Conservation (phyloP, 768 basidiomycete genomes). For the Trametes villosa region DNA sequence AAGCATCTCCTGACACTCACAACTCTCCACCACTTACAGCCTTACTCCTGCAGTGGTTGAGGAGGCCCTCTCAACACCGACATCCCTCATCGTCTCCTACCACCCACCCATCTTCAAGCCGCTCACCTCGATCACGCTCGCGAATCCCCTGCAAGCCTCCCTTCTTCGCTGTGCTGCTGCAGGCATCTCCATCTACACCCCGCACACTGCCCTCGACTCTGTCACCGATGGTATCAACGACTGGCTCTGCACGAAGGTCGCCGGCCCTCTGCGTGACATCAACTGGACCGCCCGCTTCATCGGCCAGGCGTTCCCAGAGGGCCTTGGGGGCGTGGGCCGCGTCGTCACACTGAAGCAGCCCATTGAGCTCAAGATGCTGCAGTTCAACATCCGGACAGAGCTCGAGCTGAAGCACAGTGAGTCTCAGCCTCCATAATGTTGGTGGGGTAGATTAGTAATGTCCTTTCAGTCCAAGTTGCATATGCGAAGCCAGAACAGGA, state of each 20-base stretch:
- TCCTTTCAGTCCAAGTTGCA: slow-evolving; percentile 65
- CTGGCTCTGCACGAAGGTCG: slow-evolving; percentile 65
- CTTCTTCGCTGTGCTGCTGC: slow-evolving; percentile 79
- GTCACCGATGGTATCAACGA: slow-evolving; percentile 88
- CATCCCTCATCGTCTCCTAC: slow-evolving; percentile 77
- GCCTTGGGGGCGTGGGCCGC: slow-evolving; percentile 64
- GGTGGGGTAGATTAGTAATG: slow-evolving; percentile 23
- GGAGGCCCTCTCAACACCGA: slow-evolving; percentile 64
- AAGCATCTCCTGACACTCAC: neutral
- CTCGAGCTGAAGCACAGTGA: slow-evolving; percentile 63
- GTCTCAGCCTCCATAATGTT: slow-evolving; percentile 27
- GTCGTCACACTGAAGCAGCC: slow-evolving; percentile 64
- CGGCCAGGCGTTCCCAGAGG: slow-evolving; percentile 31
- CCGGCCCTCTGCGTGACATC: slow-evolving; percentile 40
- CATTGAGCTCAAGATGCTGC: slow-evolving; percentile 61
- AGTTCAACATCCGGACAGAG: slow-evolving; percentile 69
- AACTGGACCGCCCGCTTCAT: slow-evolving; percentile 32
- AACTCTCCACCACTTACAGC: slow-evolving; percentile 41
- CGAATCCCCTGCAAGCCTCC: slow-evolving; percentile 77
- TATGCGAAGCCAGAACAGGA: slow-evolving; percentile 38
- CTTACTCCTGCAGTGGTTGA: slow-evolving; percentile 71
- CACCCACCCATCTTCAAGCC: slow-evolving; percentile 85
- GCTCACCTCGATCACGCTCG: slow-evolving; percentile 74
- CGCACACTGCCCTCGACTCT: slow-evolving; percentile 89
- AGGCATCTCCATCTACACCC: slow-evolving; percentile 85